These are phyloP conservation scores for Salix suchowensis DNA, from an alignment of 345 rosid genomes.

Conservation along the genomic window DNA sequence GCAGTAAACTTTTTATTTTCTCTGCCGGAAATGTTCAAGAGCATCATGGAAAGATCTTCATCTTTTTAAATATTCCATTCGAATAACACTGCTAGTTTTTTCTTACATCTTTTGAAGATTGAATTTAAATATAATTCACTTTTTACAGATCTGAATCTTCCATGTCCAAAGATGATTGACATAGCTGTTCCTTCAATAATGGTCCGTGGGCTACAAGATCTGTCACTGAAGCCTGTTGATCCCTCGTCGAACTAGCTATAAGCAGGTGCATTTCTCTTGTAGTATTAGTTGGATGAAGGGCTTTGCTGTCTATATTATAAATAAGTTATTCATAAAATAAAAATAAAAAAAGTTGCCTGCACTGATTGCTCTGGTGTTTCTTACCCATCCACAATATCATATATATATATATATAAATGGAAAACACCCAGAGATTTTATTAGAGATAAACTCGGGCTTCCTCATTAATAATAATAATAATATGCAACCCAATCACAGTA, in stretches of 20 bases:
- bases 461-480: too few relatives aligned
- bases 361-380: background rate
- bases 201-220: conserved; percentile 83
- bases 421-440: background rate
- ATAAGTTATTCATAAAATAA: too few relatives aligned
- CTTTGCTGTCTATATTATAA: background rate
- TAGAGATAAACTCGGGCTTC: background rate
- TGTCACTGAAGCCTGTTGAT: conserved; percentile 14
- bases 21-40: conserved; percentile 66
- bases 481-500: too few relatives aligned
- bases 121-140: background rate
- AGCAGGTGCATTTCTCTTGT: background rate
- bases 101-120: background rate
- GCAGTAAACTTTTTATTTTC: background rate
- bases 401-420: background rate
- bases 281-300: too few relatives aligned
- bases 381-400: background rate
- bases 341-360: background rate
- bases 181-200: conserved; percentile 72
- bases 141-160: conserved; percentile 58
- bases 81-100: background rate
- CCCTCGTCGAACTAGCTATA: background rate
- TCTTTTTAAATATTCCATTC: too few relatives aligned
- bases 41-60: conserved; percentile 58
- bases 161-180: conserved; percentile 91